Percentiles rank a stretch among this genome's conserved stretches.
phyloP scores from a whole-genome alignment of 2,329 filamentous ascomycete genomes.

The Beauveria sp. region DNA sequence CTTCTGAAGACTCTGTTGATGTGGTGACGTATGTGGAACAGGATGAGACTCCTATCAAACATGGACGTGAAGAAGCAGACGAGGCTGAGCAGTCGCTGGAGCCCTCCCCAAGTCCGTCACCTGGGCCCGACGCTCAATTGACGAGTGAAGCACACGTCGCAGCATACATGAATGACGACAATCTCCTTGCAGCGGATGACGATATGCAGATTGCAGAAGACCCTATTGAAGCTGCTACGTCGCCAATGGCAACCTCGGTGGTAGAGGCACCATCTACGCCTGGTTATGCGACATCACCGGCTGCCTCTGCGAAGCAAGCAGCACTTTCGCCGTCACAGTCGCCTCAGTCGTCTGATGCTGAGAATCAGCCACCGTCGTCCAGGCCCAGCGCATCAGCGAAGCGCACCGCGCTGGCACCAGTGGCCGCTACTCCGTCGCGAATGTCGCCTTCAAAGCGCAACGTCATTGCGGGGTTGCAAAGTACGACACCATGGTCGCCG shows the following conservation, averaged over 20 bases:
- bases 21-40: conserved; percentile 4
- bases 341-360: conserved; percentile 70
- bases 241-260: conserved; percentile 10
- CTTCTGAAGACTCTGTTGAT: conserved; percentile 10
- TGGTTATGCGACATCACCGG: conserved; percentile 32
- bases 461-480: conserved; percentile 46
- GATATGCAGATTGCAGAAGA: conserved; percentile 12
- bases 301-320: conserved; percentile 43
- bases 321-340: conserved; percentile 57
- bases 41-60: conserved; percentile 19
- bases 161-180: conserved; percentile 1
- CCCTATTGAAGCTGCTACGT: conserved; percentile 4
- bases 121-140: conserved; percentile 13
- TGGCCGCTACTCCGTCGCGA: conserved; percentile 40
- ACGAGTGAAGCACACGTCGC: conserved; percentile 10
- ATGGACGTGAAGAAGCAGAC: conserved; percentile 14
- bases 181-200: neutral
- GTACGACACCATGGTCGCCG: conserved; percentile 59
- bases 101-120: conserved; percentile 5
- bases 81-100: conserved; percentile 11
- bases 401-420: conserved; percentile 38
- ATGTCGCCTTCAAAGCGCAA: conserved; percentile 57
- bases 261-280: conserved; percentile 36
- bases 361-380: conserved; percentile 69
- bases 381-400: conserved; percentile 41